Conservation (phyloP, 306 rosid species). For the Inga leiocalycina region DNA sequence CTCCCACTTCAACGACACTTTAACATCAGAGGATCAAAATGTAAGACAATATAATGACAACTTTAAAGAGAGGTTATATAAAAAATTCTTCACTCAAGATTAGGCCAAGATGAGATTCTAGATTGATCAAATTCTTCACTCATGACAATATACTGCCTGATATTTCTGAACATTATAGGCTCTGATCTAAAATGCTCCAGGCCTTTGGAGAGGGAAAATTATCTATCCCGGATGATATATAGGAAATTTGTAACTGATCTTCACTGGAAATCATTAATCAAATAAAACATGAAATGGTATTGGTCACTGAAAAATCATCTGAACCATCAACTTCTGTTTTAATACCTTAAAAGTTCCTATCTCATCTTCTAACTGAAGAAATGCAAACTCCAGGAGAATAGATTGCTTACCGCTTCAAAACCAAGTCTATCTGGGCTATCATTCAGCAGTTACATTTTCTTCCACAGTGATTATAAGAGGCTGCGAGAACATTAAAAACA, state of each 20-base stretch:
- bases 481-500: constrained; percentile 51
- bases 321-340: not conserved
- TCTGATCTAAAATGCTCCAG: not conserved
- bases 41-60: not conserved
- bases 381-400: constrained; percentile 15
- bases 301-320: not conserved
- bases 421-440: constrained; percentile 76
- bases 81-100: not conserved
- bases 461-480: constrained; percentile 83
- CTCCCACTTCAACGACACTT: not conserved
- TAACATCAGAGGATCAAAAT: not conserved
- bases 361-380: not conserved
- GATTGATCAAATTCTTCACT: not conserved
- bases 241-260: not conserved
- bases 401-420: constrained; percentile 62
- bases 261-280: not conserved
- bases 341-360: not conserved
- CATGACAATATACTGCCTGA: not conserved
- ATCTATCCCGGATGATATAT: not conserved
- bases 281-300: not conserved
- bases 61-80: too few species aligned
- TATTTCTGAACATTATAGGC: not conserved
- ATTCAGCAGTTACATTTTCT: constrained; percentile 78
- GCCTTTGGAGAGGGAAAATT: not conserved
- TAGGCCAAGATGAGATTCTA: not conserved